Evolutionary conservation across 768 basidiomycete genomes (phyloP), one percentile per base, ranked within the genome.

Genomic region (Mycena sanguinolenta): DNA sequence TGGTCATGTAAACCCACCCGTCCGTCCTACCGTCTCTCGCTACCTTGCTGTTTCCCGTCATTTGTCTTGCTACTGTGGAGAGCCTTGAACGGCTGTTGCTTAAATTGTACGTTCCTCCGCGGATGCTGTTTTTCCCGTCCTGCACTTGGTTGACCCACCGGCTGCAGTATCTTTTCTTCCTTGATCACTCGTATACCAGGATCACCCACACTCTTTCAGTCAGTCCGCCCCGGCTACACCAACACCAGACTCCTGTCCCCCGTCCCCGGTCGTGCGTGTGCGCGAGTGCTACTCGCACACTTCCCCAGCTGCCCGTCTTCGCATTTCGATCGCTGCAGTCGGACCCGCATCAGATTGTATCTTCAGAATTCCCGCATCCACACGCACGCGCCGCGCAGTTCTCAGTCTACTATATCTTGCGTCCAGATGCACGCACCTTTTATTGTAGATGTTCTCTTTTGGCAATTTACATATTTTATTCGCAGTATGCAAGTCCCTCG

Each of bases 1-100:
- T 87, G 60, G 82, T 93, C 77, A 93, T 93, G 92, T 92, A 84
- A 89, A 30, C 32, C 10, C 55, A 3, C 36, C 4, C 53, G 32
- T 53, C 32, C 52, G 60, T 6, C 42, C 53, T 42, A 19, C 58
- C 38, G 30, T 25, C 66, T 28, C 57, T 65, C 27, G 52, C 60
- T 63, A 39, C 46, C 64, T 58, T 63, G 27, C 50, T 39, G 36
- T 42, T 27, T 21, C 54, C 58, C 46, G 25, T 62, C 57, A 30
- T 50, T 55, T 69, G 52, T 49, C 55, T 61, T 58, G 34, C 61
- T 52, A 52, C 50, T 63, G 59, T 70, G 72, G 72, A 73, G 55
- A 65, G 67, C 58, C 73, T 57, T 60, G 58, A 39, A 58, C 42
- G 55, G 71, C 65, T 57, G 38, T 67, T 75, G 67, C 70, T 74